Evolutionary conservation across 1,139 yeast species (phyloP).

Genomic region (Yamadazyma diospyri): DNA sequence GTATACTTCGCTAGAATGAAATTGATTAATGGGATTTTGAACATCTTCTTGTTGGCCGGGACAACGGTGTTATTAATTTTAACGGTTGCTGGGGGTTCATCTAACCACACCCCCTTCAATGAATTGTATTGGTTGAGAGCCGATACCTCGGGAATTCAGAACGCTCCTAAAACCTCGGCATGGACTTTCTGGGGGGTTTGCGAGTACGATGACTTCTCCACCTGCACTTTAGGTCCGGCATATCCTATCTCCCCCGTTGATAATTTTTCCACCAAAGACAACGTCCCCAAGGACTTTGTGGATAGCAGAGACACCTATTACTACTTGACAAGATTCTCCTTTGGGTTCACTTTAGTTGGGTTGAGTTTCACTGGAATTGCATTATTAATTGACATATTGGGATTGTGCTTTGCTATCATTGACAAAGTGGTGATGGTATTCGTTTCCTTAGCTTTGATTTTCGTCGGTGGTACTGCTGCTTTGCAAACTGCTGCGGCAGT

Average conservation of each 20-base stretch:
- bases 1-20: conserved; percentile 23
- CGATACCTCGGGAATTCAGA: conserved; percentile 53
- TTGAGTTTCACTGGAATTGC: conserved; percentile 51
- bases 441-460: conserved; percentile 48
- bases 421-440: conserved; percentile 55
- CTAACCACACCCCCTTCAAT: conserved; percentile 57
- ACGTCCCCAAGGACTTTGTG: conserved; percentile 55
- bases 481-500: conserved; percentile 67
- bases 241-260: conserved; percentile 70
- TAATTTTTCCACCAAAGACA: conserved; percentile 52
- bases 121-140: conserved; percentile 70
- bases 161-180: conserved; percentile 53
- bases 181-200: conserved; percentile 89
- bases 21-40: conserved; percentile 30
- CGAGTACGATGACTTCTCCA: conserved; percentile 38
- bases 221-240: conserved; percentile 50
- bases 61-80: conserved; percentile 57
- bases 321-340: conserved; percentile 68
- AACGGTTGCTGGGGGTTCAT: conserved; percentile 64
- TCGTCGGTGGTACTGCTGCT: conserved; percentile 57
- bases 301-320: conserved; percentile 56
- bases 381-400: conserved; percentile 37
- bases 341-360: conserved; percentile 62
- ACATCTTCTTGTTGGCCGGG: conserved; percentile 45
- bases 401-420: conserved; percentile 45